A percentile compares a stretch with the other conserved stretches of the same genome.
phyloP scores from a whole-genome alignment of 805 yeast genomes.

The Myxozyma geophila region DNA sequence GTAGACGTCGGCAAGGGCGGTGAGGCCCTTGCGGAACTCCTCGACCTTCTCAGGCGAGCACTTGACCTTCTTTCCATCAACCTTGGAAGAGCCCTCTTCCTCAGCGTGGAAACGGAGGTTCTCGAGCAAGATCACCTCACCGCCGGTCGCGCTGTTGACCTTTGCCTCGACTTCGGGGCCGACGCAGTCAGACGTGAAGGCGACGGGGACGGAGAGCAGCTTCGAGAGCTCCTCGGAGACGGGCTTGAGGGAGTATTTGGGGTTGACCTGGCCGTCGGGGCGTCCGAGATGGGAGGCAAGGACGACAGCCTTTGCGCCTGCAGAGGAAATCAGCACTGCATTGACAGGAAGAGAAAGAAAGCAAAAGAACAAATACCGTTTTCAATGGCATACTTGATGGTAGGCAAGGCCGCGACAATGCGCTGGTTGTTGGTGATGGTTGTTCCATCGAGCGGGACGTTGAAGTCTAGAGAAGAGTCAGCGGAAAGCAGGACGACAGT shows the following conservation, averaged over 20 bases:
- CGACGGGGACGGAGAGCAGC: constrained; percentile 73
- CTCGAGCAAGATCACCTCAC: constrained; percentile 88
- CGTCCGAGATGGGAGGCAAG: constrained; percentile 98
- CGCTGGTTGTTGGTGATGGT: constrained; percentile 99
- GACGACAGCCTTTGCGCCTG: constrained; percentile 83
- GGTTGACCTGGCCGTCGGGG: constrained; percentile 91
- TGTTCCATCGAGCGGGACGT: constrained; percentile 77
- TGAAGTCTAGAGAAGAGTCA: constrained; percentile 45
- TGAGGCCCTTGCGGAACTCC: constrained; percentile 85
- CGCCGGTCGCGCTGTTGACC: constrained; percentile 66
- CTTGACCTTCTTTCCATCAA: constrained; percentile 91
- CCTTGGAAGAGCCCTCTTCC: constrained; percentile 85
- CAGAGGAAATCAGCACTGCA: not conserved
- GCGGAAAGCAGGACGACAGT: not conserved
- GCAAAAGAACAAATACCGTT: constrained; percentile 47
- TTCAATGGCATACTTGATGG: constrained; percentile 92
- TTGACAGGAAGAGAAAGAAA: not conserved
- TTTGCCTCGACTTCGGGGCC: constrained; percentile 87
- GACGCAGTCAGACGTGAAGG: constrained; percentile 87
- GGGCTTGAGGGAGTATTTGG: constrained; percentile 90
- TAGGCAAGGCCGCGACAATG: constrained; percentile 98
- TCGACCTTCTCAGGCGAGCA: constrained; percentile 84
- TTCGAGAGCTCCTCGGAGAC: constrained; percentile 86
- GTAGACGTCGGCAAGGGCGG: constrained; percentile 94
- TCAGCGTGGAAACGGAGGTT: constrained; percentile 98